A percentile compares a stretch with the other conserved stretches of the same genome.
These are phyloP conservation scores for Coniosporium uncinatum DNA, from an alignment of 2,329 filamentous ascomycete species.

Conservation along the genomic window DNA sequence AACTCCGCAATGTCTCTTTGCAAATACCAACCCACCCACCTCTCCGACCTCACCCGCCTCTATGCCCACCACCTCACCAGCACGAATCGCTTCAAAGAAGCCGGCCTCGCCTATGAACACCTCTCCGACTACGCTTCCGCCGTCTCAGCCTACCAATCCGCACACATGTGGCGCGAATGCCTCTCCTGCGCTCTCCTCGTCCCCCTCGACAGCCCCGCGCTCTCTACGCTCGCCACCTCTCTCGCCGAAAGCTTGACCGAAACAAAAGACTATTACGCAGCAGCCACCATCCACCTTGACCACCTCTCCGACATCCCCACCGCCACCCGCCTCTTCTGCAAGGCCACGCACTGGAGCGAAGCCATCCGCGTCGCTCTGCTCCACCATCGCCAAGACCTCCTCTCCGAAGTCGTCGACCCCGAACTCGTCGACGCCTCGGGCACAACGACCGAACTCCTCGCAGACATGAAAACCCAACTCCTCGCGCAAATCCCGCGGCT, in stretches of 20 bases:
- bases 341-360: slow-evolving; percentile 81
- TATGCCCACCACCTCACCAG: slow-evolving; percentile 76
- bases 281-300: slow-evolving; percentile 75
- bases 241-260: slow-evolving; percentile 79
- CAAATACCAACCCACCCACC: slow-evolving; percentile 68
- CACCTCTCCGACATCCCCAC: slow-evolving; percentile 68
- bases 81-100: slow-evolving; percentile 75
- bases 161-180: slow-evolving; percentile 88
- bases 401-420: slow-evolving; percentile 65
- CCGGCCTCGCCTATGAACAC: slow-evolving; percentile 87
- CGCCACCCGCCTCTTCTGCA: slow-evolving; percentile 76
- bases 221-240: slow-evolving; percentile 62
- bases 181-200: slow-evolving; percentile 73
- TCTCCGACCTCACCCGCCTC: slow-evolving; percentile 64
- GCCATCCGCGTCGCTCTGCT: slow-evolving; percentile 74
- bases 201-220: slow-evolving; percentile 51
- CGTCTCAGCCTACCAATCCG: slow-evolving; percentile 77
- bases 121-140: slow-evolving; percentile 70
- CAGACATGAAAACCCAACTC: slow-evolving; percentile 87
- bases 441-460: slow-evolving; percentile 82
- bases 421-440: slow-evolving; percentile 78
- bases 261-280: slow-evolving; percentile 75
- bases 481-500: slow-evolving; percentile 82
- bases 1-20: slow-evolving; percentile 72
- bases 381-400: slow-evolving; percentile 48